phyloP scores from a whole-genome alignment of 2,329 filamentous ascomycete genomes.

The Penicillium sp. region DNA sequence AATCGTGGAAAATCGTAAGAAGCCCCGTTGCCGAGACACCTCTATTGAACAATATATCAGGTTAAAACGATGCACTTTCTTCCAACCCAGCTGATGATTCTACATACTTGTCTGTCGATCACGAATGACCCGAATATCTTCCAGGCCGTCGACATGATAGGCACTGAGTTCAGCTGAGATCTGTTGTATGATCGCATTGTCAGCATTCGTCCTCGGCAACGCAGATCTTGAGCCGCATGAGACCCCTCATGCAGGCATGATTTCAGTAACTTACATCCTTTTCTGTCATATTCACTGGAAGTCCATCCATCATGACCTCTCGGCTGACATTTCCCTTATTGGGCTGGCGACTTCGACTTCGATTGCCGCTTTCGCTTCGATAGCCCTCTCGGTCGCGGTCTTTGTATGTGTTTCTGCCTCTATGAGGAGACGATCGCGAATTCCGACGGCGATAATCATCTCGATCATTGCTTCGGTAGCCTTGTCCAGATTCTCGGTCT shows the following conservation, averaged over 20 bases:
- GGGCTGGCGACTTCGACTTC: constrained; percentile 39
- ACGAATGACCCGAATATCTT: constrained; percentile 58
- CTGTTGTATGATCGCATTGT: constrained; percentile 39
- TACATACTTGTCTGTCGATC: constrained; percentile 56
- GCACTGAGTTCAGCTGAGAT: constrained; percentile 56
- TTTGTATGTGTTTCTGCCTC: constrained; percentile 38
- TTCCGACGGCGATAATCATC: constrained; percentile 35
- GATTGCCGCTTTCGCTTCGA: constrained; percentile 37
- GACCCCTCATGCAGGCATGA: background rate
- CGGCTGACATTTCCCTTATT: constrained; percentile 45
- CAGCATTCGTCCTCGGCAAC: background rate
- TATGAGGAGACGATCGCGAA: constrained; percentile 37
- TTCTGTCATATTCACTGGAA: constrained; percentile 50
- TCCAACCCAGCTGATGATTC: background rate
- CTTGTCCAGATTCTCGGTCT: constrained; percentile 31
- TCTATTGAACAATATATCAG: constrained; percentile 37
- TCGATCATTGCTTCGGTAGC: constrained; percentile 35
- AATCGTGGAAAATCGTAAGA: constrained; percentile 53
- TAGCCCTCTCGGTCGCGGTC: constrained; percentile 50
- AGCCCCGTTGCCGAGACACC: constrained; percentile 55
- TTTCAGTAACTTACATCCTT: constrained; percentile 47
- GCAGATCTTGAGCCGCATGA: background rate
- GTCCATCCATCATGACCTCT: constrained; percentile 52
- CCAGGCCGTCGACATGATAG: constrained; percentile 52
- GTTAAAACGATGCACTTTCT: background rate